Conservation (phyloP, 2,329 filamentous ascomycete genomes). For the Cladosporium sp. region DNA sequence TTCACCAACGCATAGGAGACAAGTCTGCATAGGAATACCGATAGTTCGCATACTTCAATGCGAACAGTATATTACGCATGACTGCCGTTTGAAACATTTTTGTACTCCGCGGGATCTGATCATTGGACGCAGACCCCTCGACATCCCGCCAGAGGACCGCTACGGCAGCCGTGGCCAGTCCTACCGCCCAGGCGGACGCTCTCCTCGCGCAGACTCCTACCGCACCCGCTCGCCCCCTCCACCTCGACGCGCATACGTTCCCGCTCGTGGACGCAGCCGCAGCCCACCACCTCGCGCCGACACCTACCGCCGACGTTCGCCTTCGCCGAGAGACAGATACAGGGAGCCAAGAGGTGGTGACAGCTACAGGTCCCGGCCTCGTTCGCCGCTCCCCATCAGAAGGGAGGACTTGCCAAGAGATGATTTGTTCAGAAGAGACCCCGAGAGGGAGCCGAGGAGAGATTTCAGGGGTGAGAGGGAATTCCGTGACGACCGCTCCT, state of each 20-base stretch:
- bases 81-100: too few relatives aligned
- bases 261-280: constrained; percentile 12
- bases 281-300: constrained; percentile 16
- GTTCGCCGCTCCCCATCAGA: constrained; percentile 26
- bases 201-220: constrained; percentile 11
- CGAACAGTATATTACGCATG: too few relatives aligned
- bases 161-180: constrained; percentile 32
- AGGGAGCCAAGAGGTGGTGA: constrained; percentile 26
- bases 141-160: constrained; percentile 29
- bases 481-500: constrained; percentile 19
- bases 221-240: constrained; percentile 35
- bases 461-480: constrained; percentile 18
- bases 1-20: neutral
- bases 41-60: too few relatives aligned
- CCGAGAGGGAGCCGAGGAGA: constrained; percentile 20
- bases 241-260: constrained; percentile 35
- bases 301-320: constrained; percentile 27
- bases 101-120: too few relatives aligned
- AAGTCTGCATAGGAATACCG: neutral
- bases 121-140: constrained; percentile 13
- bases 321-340: constrained; percentile 25
- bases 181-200: constrained; percentile 30
- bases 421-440: constrained; percentile 31
- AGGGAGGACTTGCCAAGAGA: constrained; percentile 31
- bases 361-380: constrained; percentile 28